These are phyloP conservation scores for Kwoniella sp. DNA, from an alignment of 768 basidiomycete genomes.

Conservation along the genomic window DNA sequence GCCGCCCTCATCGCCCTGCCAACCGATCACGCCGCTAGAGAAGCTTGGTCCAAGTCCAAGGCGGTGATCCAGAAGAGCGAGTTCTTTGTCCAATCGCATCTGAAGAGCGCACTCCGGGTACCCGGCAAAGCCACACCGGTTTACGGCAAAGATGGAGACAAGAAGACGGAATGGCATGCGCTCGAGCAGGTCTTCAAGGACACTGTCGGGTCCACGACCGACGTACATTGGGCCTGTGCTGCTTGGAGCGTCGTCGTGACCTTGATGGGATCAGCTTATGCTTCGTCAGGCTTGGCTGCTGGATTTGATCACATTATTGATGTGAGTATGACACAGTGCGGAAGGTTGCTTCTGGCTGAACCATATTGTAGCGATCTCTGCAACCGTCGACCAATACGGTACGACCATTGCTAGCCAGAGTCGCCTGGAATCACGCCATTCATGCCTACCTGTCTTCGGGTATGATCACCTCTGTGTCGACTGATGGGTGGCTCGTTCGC, in stretches of 20 bases:
- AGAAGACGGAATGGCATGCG: conserved; percentile 26
- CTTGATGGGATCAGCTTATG: conserved; percentile 40
- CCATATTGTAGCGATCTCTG: conserved; percentile 22
- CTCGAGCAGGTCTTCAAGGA: conserved; percentile 33
- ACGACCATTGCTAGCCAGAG: conserved; percentile 28
- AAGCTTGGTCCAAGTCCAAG: conserved; percentile 22
- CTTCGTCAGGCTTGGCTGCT: conserved; percentile 26
- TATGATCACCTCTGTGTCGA: conserved; percentile 17
- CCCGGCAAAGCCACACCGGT: conserved; percentile 15
- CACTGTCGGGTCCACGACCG: conserved; percentile 25
- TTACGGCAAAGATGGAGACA: conserved; percentile 29
- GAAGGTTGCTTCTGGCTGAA: not conserved
- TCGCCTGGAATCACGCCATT: conserved; percentile 46
- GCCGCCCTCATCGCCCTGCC: not conserved
- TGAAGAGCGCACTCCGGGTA: conserved; percentile 18
- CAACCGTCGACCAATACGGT: conserved; percentile 25
- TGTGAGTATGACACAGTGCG: conserved; percentile 22
- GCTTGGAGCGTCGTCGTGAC: conserved; percentile 42
- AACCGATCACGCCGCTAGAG: conserved; percentile 12
- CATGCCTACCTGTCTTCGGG: conserved; percentile 39
- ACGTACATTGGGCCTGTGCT: conserved; percentile 44
- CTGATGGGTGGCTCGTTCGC: conserved; percentile 15
- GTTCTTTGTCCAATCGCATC: conserved; percentile 17
- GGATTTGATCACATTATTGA: conserved; percentile 41
- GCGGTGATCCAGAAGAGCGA: conserved; percentile 18